Conservation (phyloP, 257 asterid species). For the Leonotis leonurus region DNA sequence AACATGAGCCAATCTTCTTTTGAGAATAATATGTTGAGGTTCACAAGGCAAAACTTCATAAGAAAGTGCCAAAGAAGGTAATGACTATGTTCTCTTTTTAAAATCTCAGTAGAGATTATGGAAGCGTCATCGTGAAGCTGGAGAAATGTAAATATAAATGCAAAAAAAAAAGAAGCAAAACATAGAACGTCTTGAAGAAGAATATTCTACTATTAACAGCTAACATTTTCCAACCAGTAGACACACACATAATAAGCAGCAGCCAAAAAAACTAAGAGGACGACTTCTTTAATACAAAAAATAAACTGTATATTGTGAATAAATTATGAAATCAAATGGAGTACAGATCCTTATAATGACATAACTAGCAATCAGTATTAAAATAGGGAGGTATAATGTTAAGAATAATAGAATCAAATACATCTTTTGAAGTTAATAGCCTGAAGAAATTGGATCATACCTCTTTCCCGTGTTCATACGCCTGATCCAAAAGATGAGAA, state of each 20-base stretch:
- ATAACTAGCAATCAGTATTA: neutral
- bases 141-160: neutral
- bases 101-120: neutral
- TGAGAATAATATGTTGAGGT: neutral
- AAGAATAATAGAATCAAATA: neutral
- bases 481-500: conserved; percentile 80
- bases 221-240: neutral
- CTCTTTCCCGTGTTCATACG: conserved; percentile 84
- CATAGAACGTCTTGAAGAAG: neutral
- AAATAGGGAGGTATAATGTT: neutral
- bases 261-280: neutral
- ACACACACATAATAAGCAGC: neutral
- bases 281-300: neutral
- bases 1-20: neutral
- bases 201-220: neutral
- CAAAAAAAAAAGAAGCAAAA: too few relatives aligned
- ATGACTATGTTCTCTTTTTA: neutral
- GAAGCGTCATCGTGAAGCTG: neutral
- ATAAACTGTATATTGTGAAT: neutral
- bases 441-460: conserved; percentile 35
- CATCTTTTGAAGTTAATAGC: neutral
- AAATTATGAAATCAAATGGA: conserved; percentile 7
- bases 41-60: neutral
- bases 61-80: neutral
- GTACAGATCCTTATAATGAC: neutral